phyloP scores from a whole-genome alignment of 179 eudicot species.

The Camellia oleifera region DNA sequence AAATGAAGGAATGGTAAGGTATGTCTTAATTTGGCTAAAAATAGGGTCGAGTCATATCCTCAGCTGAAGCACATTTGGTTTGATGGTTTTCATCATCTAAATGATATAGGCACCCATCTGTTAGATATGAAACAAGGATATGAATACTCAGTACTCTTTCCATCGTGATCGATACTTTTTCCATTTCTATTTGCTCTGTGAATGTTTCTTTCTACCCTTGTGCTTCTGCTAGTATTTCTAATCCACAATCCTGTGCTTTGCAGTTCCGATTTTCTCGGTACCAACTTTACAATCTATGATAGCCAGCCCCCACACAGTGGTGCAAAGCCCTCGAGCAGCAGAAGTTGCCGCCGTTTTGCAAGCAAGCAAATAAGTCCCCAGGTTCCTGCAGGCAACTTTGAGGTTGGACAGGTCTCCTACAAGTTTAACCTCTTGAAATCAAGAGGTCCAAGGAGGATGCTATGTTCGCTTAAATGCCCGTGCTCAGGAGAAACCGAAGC shows the following conservation, averaged over 20 bases:
- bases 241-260: conserved; percentile 9
- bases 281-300: conserved; percentile 84
- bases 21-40: not conserved
- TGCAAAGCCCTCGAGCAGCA: conserved; percentile 78
- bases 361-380: conserved; percentile 95
- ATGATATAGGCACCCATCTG: not conserved
- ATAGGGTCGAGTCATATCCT: too few relatives aligned
- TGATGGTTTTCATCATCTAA: not conserved
- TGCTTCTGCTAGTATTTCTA: not conserved
- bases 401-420: conserved; percentile 74
- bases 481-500: conserved; percentile 28
- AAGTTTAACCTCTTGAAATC: conserved; percentile 93
- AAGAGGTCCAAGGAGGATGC: conserved; percentile 96
- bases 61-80: too few relatives aligned
- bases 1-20: too few relatives aligned
- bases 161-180: not conserved
- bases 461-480: conserved; percentile 63
- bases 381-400: conserved; percentile 84
- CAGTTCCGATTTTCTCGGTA: conserved; percentile 99
- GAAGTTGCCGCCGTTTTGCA: conserved; percentile 68
- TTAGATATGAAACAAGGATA: not conserved
- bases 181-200: not conserved
- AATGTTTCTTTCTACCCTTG: too few relatives aligned
- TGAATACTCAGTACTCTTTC: not conserved
- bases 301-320: conserved; percentile 82